Base-by-base conservation (phyloP, 805 yeast genomes). In the Monosporozyma aerobia region DNA sequence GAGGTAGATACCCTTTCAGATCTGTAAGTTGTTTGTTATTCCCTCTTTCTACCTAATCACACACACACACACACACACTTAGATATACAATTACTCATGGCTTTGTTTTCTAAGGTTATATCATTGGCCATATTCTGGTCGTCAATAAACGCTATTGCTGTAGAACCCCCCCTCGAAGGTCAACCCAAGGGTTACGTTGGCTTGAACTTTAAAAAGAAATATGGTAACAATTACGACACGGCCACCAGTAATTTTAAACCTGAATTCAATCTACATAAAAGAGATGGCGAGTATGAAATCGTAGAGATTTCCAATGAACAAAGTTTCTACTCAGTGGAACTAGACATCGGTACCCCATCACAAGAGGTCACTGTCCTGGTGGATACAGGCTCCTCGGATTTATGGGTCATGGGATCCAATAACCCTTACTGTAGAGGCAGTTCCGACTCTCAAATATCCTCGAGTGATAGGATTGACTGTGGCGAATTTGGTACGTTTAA, bases 361-460 rank as follows among this genome's bases (percentile, higher is more conserved):
- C 78, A 76, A 56, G 61, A 64, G 27, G 54, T 77, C 16, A 68
- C 69, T 9, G 75, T 76, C 7, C 64, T 73, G 35, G 60, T 77
- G 33, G 92, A 85, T 60, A 85, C 90, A 0, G 92, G 90, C 2
- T 83, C 90, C 0, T 77, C 86, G 0, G 92, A 85, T 63, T 59
- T 77, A 40, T 77, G 81, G 81, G 74, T 77, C 10, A 70, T 68
- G 52, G 72, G 75, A 23, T 67, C 72, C 2, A 49, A 53, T 6
- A 68, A 68, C 50, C 63, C 69, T 2, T 68, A 57, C 49, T 69
- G 73, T 54, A 11, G 22, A 6, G 35, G 44, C 16, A n/a, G 19
- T 35, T 6, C 11, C 2, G n/a, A 35, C 29, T 44, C 35, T n/a
- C 23, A 29, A 44, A 39, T 48, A 13, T 19, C 51, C 9, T 3